Conservation (phyloP, 164 flowering plant species). For the Umbellularia californica region DNA sequence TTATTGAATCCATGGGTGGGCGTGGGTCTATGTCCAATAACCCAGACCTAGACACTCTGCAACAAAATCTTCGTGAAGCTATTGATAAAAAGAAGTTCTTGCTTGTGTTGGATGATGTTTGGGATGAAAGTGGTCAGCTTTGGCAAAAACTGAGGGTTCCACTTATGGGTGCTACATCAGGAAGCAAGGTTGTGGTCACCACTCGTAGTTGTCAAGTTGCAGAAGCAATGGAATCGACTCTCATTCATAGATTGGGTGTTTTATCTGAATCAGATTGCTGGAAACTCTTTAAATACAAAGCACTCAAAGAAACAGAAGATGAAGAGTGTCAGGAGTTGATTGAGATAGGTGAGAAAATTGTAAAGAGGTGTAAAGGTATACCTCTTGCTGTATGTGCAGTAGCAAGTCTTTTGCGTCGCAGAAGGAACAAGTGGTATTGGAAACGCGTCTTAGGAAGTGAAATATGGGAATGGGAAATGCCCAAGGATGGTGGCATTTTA, state of each 20-base stretch:
- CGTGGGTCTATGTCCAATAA: background rate
- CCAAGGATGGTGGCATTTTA: background rate
- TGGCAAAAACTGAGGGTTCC: background rate
- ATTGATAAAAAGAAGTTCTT: background rate
- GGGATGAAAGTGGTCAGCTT: background rate
- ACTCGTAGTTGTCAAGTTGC: background rate
- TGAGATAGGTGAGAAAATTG: background rate
- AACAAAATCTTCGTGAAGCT: background rate
- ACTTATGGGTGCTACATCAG: background rate
- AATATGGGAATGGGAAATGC: background rate
- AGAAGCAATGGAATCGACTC: background rate
- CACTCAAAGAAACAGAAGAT: too few species aligned
- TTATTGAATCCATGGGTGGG: background rate
- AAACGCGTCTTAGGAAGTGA: background rate
- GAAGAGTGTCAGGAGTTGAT: background rate
- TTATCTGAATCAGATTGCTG: background rate
- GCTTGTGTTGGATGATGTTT: conserved; percentile 9
- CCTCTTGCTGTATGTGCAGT: background rate
- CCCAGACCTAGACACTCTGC: background rate
- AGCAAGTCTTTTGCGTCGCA: background rate
- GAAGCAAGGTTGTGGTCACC: conserved; percentile 13
- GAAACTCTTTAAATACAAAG: background rate
- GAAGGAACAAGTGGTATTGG: background rate
- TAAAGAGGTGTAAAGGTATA: background rate
- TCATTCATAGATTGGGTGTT: background rate